Conservation (phyloP, 768 basidiomycete species). For the Kwoniella heveanensis region DNA sequence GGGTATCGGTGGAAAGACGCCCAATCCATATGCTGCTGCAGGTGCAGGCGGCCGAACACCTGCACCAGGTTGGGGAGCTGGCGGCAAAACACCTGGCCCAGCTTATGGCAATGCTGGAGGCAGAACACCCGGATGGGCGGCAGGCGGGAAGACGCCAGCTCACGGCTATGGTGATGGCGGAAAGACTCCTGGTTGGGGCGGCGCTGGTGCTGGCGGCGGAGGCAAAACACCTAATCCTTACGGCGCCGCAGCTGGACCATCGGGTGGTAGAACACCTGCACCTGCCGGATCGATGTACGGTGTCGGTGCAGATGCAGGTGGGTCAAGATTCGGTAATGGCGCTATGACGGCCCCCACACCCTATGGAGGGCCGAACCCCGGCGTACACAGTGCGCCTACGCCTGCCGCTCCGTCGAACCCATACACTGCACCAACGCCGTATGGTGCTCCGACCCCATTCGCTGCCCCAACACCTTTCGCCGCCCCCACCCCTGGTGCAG, state of each 20-base stretch:
- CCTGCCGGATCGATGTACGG: slow-evolving; percentile 30
- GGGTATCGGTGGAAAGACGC: slow-evolving; percentile 58
- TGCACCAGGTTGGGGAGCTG: slow-evolving; percentile 33
- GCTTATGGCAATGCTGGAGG: slow-evolving; percentile 41
- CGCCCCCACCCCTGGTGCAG: slow-evolving; percentile 58
- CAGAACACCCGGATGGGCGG: slow-evolving; percentile 34
- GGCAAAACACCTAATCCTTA: slow-evolving; percentile 33
- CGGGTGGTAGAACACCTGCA: slow-evolving; percentile 36
- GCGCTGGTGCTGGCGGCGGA: slow-evolving; percentile 20
- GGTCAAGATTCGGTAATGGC: slow-evolving; percentile 32
- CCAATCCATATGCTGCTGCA: slow-evolving; percentile 61
- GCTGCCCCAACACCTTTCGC: slow-evolving; percentile 32
- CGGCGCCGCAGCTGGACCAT: slow-evolving; percentile 20
- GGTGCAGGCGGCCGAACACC: slow-evolving; percentile 37
- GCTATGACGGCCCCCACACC: slow-evolving; percentile 30
- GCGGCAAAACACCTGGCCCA: slow-evolving; percentile 47
- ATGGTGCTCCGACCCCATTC: slow-evolving; percentile 49
- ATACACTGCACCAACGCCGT: slow-evolving; percentile 50
- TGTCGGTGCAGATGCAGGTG: slow-evolving; percentile 16
- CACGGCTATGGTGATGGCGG: slow-evolving; percentile 45
- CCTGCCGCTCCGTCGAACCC: slow-evolving; percentile 60
- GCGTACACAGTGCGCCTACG: slow-evolving; percentile 49
- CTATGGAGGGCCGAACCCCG: slow-evolving; percentile 30
- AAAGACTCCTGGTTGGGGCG: slow-evolving; percentile 29
- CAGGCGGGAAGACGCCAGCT: slow-evolving; percentile 62